These are phyloP conservation scores for Trichoderma erinaceum DNA, from an alignment of 495 filamentous ascomycete genomes.

Conservation along the genomic window DNA sequence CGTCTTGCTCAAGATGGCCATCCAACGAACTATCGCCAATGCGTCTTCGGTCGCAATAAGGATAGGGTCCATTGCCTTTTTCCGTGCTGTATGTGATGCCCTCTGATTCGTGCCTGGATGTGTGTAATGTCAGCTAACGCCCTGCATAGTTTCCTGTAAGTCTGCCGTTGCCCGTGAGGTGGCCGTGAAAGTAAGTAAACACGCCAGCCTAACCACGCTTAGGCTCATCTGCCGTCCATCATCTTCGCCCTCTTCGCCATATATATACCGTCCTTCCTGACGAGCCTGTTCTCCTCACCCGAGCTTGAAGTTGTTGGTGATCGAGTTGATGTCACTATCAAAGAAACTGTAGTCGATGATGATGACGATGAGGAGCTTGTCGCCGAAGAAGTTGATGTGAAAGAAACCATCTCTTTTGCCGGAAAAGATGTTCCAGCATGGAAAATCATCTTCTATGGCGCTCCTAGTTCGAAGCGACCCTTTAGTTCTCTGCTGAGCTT, in stretches of 20 bases:
- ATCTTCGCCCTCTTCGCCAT: constrained; percentile 66
- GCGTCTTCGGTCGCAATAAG: constrained; percentile 54
- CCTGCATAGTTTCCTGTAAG: constrained; percentile 54
- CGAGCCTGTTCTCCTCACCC: constrained; percentile 49
- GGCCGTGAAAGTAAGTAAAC: constrained; percentile 13
- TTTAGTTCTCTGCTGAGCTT: constrained; percentile 56
- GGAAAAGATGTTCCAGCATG: constrained; percentile 37
- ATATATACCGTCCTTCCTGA: constrained; percentile 64
- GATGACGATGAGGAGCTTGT: constrained; percentile 25
- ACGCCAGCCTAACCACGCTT: constrained; percentile 17
- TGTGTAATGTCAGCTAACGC: constrained; percentile 20
- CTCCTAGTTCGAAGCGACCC: constrained; percentile 59
- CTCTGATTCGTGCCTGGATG: neutral
- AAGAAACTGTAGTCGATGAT: constrained; percentile 40
- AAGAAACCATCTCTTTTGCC: constrained; percentile 43
- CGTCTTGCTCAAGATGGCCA: constrained; percentile 20
- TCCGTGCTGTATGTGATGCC: constrained; percentile 68
- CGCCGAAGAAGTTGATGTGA: constrained; percentile 43
- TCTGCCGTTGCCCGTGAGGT: constrained; percentile 23
- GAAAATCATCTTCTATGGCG: constrained; percentile 65
- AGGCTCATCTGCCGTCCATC: constrained; percentile 41
- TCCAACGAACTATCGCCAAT: constrained; percentile 28
- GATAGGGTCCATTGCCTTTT: constrained; percentile 60
- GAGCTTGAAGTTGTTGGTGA: constrained; percentile 57
- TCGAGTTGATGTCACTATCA: constrained; percentile 53